Percentiles rank a stretch among this genome's conserved stretches.
Evolutionary conservation across 2,329 filamentous ascomycete genomes (phyloP).

Genomic region (Dothiorella sarmentorum): DNA sequence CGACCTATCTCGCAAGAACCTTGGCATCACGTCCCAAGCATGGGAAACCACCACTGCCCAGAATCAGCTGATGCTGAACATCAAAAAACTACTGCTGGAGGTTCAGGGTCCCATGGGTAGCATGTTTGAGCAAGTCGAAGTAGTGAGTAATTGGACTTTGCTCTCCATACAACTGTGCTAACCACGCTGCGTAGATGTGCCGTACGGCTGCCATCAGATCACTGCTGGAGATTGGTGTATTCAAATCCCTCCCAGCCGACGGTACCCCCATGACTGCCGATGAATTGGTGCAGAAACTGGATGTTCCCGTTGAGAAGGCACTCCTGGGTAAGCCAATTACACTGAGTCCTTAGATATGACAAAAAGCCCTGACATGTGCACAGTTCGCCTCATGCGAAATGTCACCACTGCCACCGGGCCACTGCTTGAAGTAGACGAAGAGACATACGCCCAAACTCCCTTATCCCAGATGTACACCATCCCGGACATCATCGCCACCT

Average conservation of each 20-base stretch:
- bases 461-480: not conserved
- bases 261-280: slow-evolving; percentile 7
- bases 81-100: slow-evolving; percentile 1
- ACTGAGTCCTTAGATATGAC: too few species aligned
- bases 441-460: slow-evolving; percentile 15
- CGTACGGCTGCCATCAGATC: slow-evolving; percentile 5
- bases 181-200: not conserved
- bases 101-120: slow-evolving; percentile 7
- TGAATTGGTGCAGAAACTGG: not conserved
- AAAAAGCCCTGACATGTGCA: too few species aligned
- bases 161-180: too few species aligned
- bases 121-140: slow-evolving; percentile 1
- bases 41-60: slow-evolving; percentile 1
- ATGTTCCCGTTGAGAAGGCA: not conserved
- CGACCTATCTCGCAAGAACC: not conserved
- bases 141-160: not conserved
- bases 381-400: slow-evolving; percentile 15
- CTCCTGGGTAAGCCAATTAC: not conserved
- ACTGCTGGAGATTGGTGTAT: slow-evolving; percentile 15
- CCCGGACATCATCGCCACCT: not conserved
- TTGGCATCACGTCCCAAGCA: not conserved
- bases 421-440: slow-evolving; percentile 2
- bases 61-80: not conserved
- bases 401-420: not conserved
- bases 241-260: slow-evolving; percentile 2